Percentiles rank a stretch among this genome's conserved stretches.
Conservation (phyloP, 805 yeast species). For the Naumovozyma castellii region DNA sequence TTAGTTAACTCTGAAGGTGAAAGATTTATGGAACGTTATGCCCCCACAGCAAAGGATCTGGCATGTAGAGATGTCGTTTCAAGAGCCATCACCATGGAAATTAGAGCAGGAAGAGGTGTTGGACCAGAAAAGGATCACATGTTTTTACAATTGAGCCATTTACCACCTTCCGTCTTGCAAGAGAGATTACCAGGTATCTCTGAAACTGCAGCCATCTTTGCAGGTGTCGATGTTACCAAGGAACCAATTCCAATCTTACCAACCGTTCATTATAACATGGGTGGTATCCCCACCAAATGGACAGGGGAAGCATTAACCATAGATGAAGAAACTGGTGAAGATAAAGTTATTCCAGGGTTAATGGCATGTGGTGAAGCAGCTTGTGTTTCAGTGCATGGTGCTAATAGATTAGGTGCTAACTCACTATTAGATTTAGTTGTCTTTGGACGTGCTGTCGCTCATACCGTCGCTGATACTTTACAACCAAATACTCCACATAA, state of each 20-base stretch:
- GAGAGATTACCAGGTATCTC: constrained; percentile 99
- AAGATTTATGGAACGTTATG: constrained; percentile 98
- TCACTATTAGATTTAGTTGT: constrained; percentile 93
- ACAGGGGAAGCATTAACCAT: constrained; percentile 86
- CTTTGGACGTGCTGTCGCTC: constrained; percentile 96
- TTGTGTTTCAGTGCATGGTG: constrained; percentile 98
- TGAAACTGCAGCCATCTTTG: constrained; percentile 95
- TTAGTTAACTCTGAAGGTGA: constrained; percentile 95
- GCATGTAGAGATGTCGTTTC: constrained; percentile 98
- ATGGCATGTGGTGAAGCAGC: constrained; percentile 98
- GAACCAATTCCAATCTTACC: constrained; percentile 98
- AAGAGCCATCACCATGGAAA: constrained; percentile 96
- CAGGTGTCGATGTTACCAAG: constrained; percentile 98
- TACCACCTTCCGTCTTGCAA: constrained; percentile 83
- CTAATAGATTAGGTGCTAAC: constrained; percentile 98
- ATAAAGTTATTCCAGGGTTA: constrained; percentile 83
- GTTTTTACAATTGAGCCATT: constrained; percentile 84
- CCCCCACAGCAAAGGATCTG: constrained; percentile 96
- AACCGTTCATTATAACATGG: constrained; percentile 98
- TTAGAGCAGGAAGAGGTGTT: constrained; percentile 98
- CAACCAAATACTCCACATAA: constrained; percentile 84
- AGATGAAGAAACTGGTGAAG: constrained; percentile 76
- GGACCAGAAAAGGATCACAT: constrained; percentile 95
- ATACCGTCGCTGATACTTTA: constrained; percentile 75
- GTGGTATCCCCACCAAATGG: constrained; percentile 98